These are phyloP conservation scores for Yamadazyma kitorensis DNA, from an alignment of 805 yeast species.

Conservation along the genomic window DNA sequence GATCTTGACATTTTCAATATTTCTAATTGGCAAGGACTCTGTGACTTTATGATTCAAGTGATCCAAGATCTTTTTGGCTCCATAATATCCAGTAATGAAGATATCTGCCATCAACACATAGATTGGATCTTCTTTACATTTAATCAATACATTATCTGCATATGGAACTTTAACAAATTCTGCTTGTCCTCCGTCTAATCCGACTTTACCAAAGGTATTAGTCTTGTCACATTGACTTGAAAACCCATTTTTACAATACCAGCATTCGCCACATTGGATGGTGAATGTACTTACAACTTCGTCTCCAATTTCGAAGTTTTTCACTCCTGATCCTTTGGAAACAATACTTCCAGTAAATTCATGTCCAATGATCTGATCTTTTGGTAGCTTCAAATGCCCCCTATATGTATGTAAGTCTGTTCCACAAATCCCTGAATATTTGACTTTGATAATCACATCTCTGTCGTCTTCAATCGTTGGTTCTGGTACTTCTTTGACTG, in stretches of 20 bases:
- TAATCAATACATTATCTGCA: slow-evolving; percentile 50
- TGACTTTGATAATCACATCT: slow-evolving; percentile 49
- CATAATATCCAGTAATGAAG: slow-evolving; percentile 61
- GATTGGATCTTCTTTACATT: slow-evolving; percentile 47
- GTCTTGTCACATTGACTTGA: slow-evolving; percentile 54
- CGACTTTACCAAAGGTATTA: slow-evolving; percentile 56
- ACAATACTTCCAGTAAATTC: slow-evolving; percentile 47
- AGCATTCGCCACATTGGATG: slow-evolving; percentile 58
- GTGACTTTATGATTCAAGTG: slow-evolving; percentile 32
- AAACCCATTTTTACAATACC: slow-evolving; percentile 54
- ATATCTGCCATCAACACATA: slow-evolving; percentile 62
- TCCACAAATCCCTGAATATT: slow-evolving; percentile 52
- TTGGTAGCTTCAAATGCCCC: slow-evolving; percentile 38
- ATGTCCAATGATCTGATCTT: slow-evolving; percentile 47
- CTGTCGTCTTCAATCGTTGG: slow-evolving; percentile 36
- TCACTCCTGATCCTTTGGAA: slow-evolving; percentile 31
- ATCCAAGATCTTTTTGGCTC: slow-evolving; percentile 50
- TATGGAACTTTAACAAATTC: slow-evolving; percentile 59
- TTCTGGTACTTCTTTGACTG: slow-evolving; percentile 35
- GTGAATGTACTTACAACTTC: slow-evolving; percentile 49
- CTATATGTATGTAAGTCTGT: slow-evolving; percentile 54
- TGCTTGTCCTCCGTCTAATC: slow-evolving; percentile 61
- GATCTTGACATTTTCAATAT: slow-evolving; percentile 29
- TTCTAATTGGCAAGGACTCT: slow-evolving; percentile 12
- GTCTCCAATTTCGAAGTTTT: slow-evolving; percentile 42